Evolutionary conservation across 2,329 filamentous ascomycete genomes (phyloP).

Genomic region (Exophiala xenobiotica): DNA sequence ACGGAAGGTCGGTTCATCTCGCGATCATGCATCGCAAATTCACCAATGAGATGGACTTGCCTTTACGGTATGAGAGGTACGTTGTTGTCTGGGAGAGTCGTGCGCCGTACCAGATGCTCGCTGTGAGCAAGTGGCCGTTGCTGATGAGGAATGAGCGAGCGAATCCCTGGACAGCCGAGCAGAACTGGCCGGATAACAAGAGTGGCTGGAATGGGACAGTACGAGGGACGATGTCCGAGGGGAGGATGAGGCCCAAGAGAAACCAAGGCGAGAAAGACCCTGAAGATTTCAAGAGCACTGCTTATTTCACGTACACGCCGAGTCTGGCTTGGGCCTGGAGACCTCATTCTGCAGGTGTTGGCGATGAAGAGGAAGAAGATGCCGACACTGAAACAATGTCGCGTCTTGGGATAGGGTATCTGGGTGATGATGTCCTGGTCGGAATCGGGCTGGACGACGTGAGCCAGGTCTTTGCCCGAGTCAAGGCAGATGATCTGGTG

Average conservation of each 20-base stretch:
- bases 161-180: conserved; percentile 35
- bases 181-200: conserved; percentile 38
- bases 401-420: conserved; percentile 37
- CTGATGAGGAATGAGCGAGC: conserved; percentile 40
- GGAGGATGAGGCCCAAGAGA: conserved; percentile 5
- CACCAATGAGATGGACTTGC: conserved; percentile 36
- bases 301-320: conserved; percentile 42
- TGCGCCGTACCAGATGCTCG: conserved; percentile 39
- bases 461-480: conserved; percentile 36
- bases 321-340: conserved; percentile 41
- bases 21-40: conserved; percentile 41
- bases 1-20: conserved; percentile 35
- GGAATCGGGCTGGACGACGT: conserved; percentile 42
- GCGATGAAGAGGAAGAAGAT: conserved; percentile 12
- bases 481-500: conserved; percentile 36
- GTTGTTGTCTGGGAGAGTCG: conserved; percentile 40
- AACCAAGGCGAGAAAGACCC: conserved; percentile 1
- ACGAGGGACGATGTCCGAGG: neutral
- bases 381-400: conserved; percentile 33
- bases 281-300: conserved; percentile 29
- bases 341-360: conserved; percentile 6
- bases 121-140: conserved; percentile 37
- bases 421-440: conserved; percentile 43
- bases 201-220: neutral
- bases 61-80: conserved; percentile 41